Percentiles rank a stretch among this genome's conserved stretches.
Conservation (phyloP, 2,329 filamentous ascomycete genomes). For the Geoglossum cookeanum region DNA sequence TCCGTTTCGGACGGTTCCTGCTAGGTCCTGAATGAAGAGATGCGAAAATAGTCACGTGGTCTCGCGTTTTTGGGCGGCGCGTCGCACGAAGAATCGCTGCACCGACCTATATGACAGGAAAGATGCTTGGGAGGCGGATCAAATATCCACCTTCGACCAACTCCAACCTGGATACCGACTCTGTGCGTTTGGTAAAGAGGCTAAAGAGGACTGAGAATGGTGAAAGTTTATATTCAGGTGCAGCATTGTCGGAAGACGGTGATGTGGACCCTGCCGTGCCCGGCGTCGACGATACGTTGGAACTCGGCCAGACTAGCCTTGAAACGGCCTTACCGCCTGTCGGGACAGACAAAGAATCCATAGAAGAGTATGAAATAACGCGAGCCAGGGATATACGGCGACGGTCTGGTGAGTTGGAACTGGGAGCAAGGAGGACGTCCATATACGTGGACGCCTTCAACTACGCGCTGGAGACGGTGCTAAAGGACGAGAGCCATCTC, state of each 20-base stretch:
- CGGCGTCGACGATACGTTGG: conserved; percentile 18
- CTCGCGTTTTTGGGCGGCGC: not conserved
- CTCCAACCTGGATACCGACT: conserved; percentile 15
- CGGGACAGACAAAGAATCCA: conserved; percentile 47
- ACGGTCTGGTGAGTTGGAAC: conserved; percentile 38
- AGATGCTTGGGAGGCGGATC: conserved; percentile 26
- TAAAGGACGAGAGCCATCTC: conserved; percentile 73
- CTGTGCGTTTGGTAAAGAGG: conserved; percentile 9
- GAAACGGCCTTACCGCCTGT: conserved; percentile 53
- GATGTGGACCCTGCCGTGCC: not conserved
- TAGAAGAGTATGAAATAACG: conserved; percentile 51
- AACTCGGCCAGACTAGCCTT: conserved; percentile 37
- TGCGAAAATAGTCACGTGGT: not conserved
- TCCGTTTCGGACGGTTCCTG: not conserved
- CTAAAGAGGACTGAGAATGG: conserved; percentile 13
- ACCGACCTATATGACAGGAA: conserved; percentile 15
- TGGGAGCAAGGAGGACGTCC: conserved; percentile 62
- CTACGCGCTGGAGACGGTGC: conserved; percentile 69
- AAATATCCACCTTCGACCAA: conserved; percentile 27
- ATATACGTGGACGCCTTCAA: conserved; percentile 98
- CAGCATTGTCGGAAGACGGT: conserved; percentile 3
- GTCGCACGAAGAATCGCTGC: not conserved
- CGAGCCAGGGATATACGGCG: conserved; percentile 23
- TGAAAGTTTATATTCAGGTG: conserved; percentile 12
- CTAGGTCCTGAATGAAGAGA: not conserved